phyloP scores from a whole-genome alignment of 805 yeast species.

The Kuraishia capsulata region DNA sequence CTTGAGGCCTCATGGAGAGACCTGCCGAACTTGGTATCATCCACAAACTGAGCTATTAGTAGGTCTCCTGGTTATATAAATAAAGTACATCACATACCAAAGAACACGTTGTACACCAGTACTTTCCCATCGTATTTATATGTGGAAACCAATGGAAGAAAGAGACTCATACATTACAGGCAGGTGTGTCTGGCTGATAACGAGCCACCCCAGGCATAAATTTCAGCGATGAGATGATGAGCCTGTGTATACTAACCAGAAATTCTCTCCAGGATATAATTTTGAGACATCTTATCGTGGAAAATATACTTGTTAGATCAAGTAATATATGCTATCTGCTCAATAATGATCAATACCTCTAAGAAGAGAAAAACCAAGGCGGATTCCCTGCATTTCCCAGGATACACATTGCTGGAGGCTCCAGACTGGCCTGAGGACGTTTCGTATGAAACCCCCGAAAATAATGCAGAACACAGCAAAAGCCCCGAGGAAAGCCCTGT shows the following conservation, averaged over 20 bases:
- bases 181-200: too few relatives aligned
- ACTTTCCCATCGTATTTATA: conserved; percentile 20
- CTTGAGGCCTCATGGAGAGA: conserved; percentile 2
- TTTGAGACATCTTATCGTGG: too few relatives aligned
- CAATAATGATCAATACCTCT: not conserved
- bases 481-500: too few relatives aligned
- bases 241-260: too few relatives aligned
- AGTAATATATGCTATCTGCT: too few relatives aligned
- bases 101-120: conserved; percentile 28
- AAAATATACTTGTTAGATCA: too few relatives aligned
- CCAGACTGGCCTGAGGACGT: conserved; percentile 16
- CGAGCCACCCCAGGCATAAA: too few relatives aligned
- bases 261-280: too few relatives aligned
- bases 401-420: conserved; percentile 13
- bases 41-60: conserved; percentile 1
- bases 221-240: not conserved
- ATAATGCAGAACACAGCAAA: too few relatives aligned
- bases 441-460: too few relatives aligned
- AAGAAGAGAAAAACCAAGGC: not conserved
- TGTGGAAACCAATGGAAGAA: too few relatives aligned
- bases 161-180: too few relatives aligned
- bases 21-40: conserved; percentile 3
- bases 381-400: conserved; percentile 8
- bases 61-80: not conserved
- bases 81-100: conserved; percentile 15